A percentile compares a stretch with the other conserved stretches of the same genome.
Conservation (phyloP, 371 early-diverging fungal genomes). For the Mortierella sp. region DNA sequence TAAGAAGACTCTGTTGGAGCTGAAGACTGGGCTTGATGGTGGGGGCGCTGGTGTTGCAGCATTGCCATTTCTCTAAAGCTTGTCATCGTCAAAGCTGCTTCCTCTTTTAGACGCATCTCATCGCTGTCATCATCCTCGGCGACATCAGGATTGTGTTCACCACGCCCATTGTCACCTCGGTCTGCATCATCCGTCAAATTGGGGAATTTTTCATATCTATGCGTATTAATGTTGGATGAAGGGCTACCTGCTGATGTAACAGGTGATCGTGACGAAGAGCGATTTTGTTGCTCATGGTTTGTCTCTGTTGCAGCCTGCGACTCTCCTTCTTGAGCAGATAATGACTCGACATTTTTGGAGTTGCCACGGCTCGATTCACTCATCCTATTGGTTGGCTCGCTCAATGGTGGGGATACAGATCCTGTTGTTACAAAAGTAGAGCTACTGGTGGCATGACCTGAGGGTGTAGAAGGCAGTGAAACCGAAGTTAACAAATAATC, state of each 20-base stretch:
- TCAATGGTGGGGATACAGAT: background rate
- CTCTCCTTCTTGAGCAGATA: too few species aligned
- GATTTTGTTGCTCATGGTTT: background rate
- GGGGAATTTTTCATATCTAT: background rate
- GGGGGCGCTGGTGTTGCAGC: constrained; percentile 25
- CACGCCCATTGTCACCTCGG: background rate
- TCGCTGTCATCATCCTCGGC: constrained; percentile 29
- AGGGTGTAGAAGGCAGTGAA: constrained; percentile 7
- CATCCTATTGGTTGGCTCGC: background rate
- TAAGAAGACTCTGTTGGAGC: background rate
- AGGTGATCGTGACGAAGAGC: background rate
- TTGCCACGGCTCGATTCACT: background rate
- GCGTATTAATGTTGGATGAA: background rate
- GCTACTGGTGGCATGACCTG: background rate
- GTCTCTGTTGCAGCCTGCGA: too few species aligned
- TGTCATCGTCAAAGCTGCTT: constrained; percentile 51
- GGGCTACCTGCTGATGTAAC: background rate
- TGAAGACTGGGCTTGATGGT: background rate
- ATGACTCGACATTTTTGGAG: too few species aligned
- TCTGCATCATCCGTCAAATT: background rate
- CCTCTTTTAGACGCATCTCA: constrained; percentile 38
- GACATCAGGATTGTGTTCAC: background rate
- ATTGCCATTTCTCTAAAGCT: constrained; percentile 40
- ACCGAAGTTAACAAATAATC: background rate
- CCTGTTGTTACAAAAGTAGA: background rate